Conservation (phyloP, 2,329 filamentous ascomycete genomes). For the Coleophoma cylindrospora region DNA sequence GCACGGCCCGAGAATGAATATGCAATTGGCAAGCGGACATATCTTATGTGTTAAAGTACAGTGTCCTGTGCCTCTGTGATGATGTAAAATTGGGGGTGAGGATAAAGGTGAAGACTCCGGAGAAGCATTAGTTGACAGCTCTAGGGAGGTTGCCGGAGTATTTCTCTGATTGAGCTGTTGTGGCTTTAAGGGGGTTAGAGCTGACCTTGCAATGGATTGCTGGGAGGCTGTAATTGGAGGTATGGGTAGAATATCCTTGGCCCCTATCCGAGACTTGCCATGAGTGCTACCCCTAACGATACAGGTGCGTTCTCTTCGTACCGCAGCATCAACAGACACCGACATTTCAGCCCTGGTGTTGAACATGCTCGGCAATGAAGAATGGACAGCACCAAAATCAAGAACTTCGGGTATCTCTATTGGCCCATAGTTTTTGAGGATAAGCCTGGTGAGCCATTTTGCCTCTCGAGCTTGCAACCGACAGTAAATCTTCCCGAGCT, state of each 20-base stretch:
- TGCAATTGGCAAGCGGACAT: conserved; percentile 13
- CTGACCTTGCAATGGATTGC: too few relatives aligned
- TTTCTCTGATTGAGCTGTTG: too few relatives aligned
- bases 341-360: conserved; percentile 65
- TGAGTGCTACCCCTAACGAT: conserved; percentile 3
- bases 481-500: conserved; percentile 52
- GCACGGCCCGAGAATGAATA: conserved; percentile 22
- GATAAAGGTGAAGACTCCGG: background rate
- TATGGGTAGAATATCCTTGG: too few relatives aligned
- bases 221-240: too few relatives aligned
- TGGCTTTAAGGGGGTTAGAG: too few relatives aligned
- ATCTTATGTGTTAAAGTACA: background rate
- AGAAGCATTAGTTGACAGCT: too few relatives aligned
- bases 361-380: conserved; percentile 63
- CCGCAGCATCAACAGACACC: conserved; percentile 40
- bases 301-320: conserved; percentile 13
- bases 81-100: background rate
- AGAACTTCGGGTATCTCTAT: conserved; percentile 50
- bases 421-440: conserved; percentile 72
- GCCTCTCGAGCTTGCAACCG: conserved; percentile 62
- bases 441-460: conserved; percentile 81
- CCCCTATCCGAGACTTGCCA: too few relatives aligned
- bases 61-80: background rate
- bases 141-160: too few relatives aligned
- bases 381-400: conserved; percentile 38